phyloP scores from a whole-genome alignment of 1,284 basidiomycete species.

The Schizophyllum commune region DNA sequence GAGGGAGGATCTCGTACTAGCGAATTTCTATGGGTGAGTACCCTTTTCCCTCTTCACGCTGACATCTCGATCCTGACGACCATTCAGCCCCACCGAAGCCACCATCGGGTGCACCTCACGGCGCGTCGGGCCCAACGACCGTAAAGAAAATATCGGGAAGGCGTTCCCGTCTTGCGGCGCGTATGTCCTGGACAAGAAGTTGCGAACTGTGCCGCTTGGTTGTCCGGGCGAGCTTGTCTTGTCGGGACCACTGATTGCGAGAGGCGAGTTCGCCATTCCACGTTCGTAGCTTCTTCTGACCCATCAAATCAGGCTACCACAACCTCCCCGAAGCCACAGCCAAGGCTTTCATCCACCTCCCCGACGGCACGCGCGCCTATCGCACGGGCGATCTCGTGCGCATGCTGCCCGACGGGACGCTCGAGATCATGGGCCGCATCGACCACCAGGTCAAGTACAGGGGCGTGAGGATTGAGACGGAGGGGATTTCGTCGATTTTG shows the following conservation, averaged over 20 bases:
- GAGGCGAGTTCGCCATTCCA: neutral
- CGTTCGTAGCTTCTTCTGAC: neutral
- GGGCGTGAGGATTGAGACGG: conserved; percentile 38
- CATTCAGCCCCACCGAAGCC: conserved; percentile 11
- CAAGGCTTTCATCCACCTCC: neutral
- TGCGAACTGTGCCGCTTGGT: neutral
- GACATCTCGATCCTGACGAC: neutral
- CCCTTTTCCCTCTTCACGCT: neutral
- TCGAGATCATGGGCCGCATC: conserved; percentile 48
- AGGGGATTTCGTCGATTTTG: conserved; percentile 34
- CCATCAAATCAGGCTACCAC: neutral
- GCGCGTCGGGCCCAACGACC: conserved; percentile 8
- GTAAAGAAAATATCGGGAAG: conserved; percentile 13
- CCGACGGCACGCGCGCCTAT: neutral
- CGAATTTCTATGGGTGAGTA: conserved; percentile 13
- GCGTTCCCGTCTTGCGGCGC: conserved; percentile 12
- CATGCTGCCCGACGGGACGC: conserved; percentile 30
- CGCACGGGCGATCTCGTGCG: neutral
- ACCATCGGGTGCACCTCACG: conserved; percentile 14
- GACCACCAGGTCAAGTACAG: conserved; percentile 53
- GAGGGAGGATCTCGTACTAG: conserved; percentile 7
- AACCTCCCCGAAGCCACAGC: neutral
- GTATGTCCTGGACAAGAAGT: conserved; percentile 8
- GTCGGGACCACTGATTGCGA: neutral
- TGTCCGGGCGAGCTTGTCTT: conserved; percentile 1